These are phyloP conservation scores for Odonthalia washingtoniensis DNA, from an alignment of 31 red algal species.

Conservation along the genomic window DNA sequence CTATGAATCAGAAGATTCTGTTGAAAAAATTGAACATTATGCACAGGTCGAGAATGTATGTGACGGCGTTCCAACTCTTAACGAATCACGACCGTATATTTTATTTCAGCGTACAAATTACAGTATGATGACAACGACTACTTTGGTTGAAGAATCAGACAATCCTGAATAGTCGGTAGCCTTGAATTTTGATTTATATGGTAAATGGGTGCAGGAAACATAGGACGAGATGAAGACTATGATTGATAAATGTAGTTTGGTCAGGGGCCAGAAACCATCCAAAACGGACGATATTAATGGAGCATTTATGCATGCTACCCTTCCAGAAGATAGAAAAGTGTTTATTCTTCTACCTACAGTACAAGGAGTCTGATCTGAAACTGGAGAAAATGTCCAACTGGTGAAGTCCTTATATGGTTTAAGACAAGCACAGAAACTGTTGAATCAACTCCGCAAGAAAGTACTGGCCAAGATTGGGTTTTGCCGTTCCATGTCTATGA, in stretches of 20 bases:
- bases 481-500: background rate
- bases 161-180: slow-evolving; percentile 10
- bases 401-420: background rate
- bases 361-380: background rate
- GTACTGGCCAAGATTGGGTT: background rate
- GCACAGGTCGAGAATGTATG: no score
- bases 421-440: background rate
- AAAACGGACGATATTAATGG: background rate
- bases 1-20: background rate
- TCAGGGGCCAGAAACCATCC: background rate
- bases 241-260: slow-evolving; percentile 7
- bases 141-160: background rate
- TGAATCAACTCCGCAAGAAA: background rate
- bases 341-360: background rate
- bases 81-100: no score
- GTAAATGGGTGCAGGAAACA: background rate
- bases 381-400: background rate
- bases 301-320: slow-evolving; percentile 14
- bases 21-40: no score
- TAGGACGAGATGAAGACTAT: slow-evolving; percentile 33
- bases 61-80: no score
- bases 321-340: background rate
- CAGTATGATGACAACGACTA: background rate
- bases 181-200: background rate
- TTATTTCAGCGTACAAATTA: no score